Evolutionary conservation across 495 filamentous ascomycete species (phyloP).

Genomic region (Cryomyces minteri): DNA sequence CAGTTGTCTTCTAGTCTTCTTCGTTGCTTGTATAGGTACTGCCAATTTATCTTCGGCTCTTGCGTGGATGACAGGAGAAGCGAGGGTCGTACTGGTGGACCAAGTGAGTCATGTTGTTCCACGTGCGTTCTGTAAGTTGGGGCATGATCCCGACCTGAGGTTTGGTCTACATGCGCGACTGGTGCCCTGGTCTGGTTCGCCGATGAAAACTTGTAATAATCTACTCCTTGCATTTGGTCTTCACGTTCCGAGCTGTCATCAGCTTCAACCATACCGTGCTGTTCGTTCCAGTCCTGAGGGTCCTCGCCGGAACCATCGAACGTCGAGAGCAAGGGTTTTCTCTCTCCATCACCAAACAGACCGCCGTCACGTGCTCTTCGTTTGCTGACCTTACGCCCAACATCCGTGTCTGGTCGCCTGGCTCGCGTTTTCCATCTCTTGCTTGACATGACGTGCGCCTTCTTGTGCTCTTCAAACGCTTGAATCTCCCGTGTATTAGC

Average conservation of each 20-base stretch:
- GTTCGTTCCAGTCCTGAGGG: constrained; percentile 16
- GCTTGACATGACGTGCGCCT: constrained; percentile 20
- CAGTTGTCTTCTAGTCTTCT: constrained; percentile 78
- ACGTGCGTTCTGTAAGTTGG: too few species aligned
- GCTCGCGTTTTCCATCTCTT: constrained; percentile 23
- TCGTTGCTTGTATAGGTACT: constrained; percentile 78
- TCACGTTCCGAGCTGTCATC: constrained; percentile 19
- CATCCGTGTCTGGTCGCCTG: constrained; percentile 26
- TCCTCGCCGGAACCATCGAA: constrained; percentile 8
- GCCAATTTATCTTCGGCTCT: constrained; percentile 51
- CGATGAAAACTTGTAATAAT: neutral
- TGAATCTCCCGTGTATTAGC: constrained; percentile 45
- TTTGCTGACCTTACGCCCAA: constrained; percentile 30
- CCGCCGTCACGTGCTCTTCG: constrained; percentile 29
- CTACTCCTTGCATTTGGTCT: neutral
- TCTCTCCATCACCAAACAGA: constrained; percentile 20
- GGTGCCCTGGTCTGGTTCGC: neutral
- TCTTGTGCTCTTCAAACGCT: constrained; percentile 43
- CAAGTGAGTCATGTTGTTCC: neutral
- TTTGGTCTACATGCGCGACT: neutral
- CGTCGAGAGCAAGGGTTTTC: constrained; percentile 5
- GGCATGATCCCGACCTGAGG: neutral
- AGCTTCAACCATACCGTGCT: constrained; percentile 23
- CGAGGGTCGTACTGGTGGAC: constrained; percentile 8
- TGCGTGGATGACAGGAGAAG: constrained; percentile 14